Conservation (phyloP, 306 rosid genomes). For the Sechiopsis laciniata region DNA sequence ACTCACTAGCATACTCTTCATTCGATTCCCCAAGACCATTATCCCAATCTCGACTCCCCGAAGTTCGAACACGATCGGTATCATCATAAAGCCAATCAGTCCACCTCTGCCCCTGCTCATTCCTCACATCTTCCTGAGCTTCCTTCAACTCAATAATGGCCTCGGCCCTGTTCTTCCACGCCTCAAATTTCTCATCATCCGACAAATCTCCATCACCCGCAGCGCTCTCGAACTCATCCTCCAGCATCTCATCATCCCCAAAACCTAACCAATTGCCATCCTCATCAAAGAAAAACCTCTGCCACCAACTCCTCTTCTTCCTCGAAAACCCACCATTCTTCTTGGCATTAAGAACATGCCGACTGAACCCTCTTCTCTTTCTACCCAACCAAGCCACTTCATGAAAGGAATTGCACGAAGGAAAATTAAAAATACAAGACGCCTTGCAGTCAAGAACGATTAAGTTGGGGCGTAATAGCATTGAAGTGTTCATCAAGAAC, state of each 20-base stretch:
- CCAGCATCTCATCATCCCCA: conserved; percentile 62
- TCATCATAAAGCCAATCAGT: conserved; percentile 75
- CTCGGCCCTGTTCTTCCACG: conserved; percentile 90
- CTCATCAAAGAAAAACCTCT: conserved; percentile 58
- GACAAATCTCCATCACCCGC: conserved; percentile 31
- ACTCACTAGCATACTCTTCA: conserved; percentile 32
- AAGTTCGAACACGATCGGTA: conserved; percentile 12
- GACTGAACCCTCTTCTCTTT: conserved; percentile 30
- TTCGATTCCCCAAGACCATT: conserved; percentile 31
- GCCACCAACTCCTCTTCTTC: conserved; percentile 64
- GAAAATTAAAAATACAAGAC: conserved; percentile 22
- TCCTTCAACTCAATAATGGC: conserved; percentile 78
- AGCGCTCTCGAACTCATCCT: conserved; percentile 29
- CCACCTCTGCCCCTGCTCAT: conserved; percentile 62
- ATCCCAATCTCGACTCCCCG: conserved; percentile 55
- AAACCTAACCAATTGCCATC: conserved; percentile 82
- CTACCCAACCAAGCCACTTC: conserved; percentile 28
- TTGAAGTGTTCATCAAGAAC: conserved; percentile 58
- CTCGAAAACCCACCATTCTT: conserved; percentile 33
- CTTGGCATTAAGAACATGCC: conserved; percentile 47
- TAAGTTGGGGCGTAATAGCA: conserved; percentile 38
- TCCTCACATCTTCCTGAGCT: conserved; percentile 57
- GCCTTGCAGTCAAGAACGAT: conserved; percentile 32
- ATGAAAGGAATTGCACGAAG: conserved; percentile 29
- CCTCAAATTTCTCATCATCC: conserved; percentile 59